Percentiles rank a stretch among this genome's conserved stretches.
phyloP scores from a whole-genome alignment of 331 rosid species.

The Quercus tomentella region DNA sequence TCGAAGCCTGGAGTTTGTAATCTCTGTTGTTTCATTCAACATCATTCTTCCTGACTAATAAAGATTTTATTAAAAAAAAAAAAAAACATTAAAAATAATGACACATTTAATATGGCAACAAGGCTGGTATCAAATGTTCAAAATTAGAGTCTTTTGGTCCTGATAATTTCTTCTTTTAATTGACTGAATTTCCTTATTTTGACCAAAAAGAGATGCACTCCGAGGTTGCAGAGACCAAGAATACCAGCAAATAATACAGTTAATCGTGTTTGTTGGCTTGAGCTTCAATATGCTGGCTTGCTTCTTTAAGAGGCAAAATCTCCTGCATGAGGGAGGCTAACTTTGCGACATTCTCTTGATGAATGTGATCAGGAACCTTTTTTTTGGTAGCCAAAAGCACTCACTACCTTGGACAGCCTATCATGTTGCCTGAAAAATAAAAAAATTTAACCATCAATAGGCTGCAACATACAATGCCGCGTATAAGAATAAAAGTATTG shows the following conservation, averaged over 20 bases:
- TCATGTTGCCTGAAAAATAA: constrained; percentile 59
- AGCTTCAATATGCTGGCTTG: constrained; percentile 36
- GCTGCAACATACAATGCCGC: neutral
- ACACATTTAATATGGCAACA: neutral
- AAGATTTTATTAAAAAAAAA: neutral
- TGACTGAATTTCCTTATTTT: neutral
- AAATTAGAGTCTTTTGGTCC: neutral
- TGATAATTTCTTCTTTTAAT: neutral
- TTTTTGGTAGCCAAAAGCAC: constrained; percentile 54
- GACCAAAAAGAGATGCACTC: neutral
- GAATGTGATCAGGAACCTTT: constrained; percentile 54
- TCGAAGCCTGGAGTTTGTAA: too few relatives aligned
- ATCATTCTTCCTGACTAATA: neutral
- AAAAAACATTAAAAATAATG: neutral
- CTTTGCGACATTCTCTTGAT: constrained; percentile 51
- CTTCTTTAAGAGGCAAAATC: constrained; percentile 55
- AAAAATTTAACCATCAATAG: constrained; percentile 1
- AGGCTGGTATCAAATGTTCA: neutral
- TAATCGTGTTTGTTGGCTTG: neutral
- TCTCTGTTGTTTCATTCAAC: neutral
- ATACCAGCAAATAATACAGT: neutral
- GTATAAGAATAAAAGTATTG: too few relatives aligned
- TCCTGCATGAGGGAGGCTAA: constrained; percentile 61
- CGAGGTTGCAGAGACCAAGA: neutral
- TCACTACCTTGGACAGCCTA: constrained; percentile 52